Evolutionary conservation across 2,329 filamentous ascomycete species (phyloP), one percentile per base, ranked within the genome.

Genomic region (Thielaviopsis euricoi): DNA sequence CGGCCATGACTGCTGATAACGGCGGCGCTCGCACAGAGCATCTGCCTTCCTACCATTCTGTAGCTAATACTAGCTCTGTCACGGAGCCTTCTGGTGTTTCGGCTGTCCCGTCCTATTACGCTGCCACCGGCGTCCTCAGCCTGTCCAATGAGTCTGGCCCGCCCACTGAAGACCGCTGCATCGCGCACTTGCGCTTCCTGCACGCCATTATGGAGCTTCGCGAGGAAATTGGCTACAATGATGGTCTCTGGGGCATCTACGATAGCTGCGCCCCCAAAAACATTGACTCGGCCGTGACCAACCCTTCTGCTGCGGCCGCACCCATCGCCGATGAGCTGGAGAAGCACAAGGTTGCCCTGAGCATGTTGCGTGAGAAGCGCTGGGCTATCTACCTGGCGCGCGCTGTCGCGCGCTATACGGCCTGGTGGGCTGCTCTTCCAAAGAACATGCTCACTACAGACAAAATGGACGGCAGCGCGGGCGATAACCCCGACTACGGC

Each of bases 131-230:
- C 19, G 1, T 9, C 2, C 51, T 59, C 6, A 22, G 52, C 19
- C 52, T 62, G 1, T 56, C 52, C 54, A 53, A 62, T 40, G 43
- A 37, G 3, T 21, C 60, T 25, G 33, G 52, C 19, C 26, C 46
- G 12, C 61, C 61, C 21, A 58, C 40, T 13, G 48, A 60, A 23
- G 75, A 83, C 60, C 75, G 81, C 49, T 87, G 84, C 62, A 76
- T 87, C 22, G 83, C 80, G 0, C 87, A 93, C 66, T 74, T 91
- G 26, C 88, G 87, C 66, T 73, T 91, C 0, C 74, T 91, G 1
- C 78, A 81, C 56, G 79, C 82, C 10, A 76, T 91, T 58, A 78
- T 86, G 62, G 75, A 75, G 37, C 70, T 91, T 57, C 84, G 83
- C 61, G 81, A 87, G 60, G 76, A 80, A 19, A 69, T 89, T 19